phyloP scores from a whole-genome alignment of 352 stramenopile genomes.

The Phytopythium sindhum region DNA sequence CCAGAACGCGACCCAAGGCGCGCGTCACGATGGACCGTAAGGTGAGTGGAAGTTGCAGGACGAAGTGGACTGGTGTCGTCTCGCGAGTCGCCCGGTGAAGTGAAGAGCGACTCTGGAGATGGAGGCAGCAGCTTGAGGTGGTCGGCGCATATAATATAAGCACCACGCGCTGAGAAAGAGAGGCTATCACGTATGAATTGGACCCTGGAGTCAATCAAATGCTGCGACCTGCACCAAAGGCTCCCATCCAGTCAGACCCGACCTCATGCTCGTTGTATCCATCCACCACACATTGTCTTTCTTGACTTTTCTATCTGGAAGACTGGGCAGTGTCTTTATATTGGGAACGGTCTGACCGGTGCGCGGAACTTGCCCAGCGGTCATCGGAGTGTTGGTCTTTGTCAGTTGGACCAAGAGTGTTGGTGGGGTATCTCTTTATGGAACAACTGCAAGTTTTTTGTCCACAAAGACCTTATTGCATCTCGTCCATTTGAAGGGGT shows the following conservation, averaged over 20 bases:
- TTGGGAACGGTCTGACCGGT: no score
- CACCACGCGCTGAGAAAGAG: no score
- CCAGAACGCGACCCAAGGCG: slow-evolving; percentile 17
- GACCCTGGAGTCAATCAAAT: neutral
- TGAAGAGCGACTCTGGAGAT: neutral
- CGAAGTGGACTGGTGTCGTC: neutral
- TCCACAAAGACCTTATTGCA: no score
- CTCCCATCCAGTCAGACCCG: no score
- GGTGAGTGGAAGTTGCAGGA: neutral
- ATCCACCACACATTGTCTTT: no score
- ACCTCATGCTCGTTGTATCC: no score
- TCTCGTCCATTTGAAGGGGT: neutral
- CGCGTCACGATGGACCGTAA: neutral
- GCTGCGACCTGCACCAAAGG: neutral
- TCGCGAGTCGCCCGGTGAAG: neutral
- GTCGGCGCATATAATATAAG: neutral
- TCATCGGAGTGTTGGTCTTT: neutral
- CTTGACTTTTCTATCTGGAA: no score
- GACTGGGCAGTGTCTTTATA: no score
- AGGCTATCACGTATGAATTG: neutral
- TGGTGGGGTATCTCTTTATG: neutral
- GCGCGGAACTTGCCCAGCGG: neutral
- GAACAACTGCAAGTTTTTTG: neutral
- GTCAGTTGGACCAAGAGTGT: neutral
- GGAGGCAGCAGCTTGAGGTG: neutral